phyloP scores from a whole-genome alignment of 1,139 yeast genomes.

The Kurtzmaniella quercitrusa region DNA sequence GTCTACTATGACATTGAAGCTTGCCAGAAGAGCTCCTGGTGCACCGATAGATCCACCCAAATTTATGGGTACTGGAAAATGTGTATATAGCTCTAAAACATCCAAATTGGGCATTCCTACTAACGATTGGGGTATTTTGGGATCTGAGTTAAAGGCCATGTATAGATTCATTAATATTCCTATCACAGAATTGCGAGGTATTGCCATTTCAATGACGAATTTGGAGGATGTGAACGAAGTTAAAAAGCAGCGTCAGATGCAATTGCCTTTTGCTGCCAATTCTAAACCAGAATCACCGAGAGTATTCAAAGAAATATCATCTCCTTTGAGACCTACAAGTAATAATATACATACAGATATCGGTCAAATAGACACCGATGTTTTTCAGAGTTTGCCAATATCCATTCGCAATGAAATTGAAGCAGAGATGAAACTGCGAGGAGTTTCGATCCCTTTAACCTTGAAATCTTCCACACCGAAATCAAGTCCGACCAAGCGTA shows the following conservation, averaged over 20 bases:
- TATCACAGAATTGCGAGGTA: constrained; percentile 69
- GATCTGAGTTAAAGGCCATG: constrained; percentile 56
- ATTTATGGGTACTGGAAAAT: constrained; percentile 77
- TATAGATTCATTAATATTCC: constrained; percentile 56
- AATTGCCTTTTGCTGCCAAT: constrained; percentile 30
- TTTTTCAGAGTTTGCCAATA: constrained; percentile 50
- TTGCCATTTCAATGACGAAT: constrained; percentile 64
- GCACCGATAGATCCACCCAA: constrained; percentile 78
- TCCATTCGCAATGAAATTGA: constrained; percentile 48
- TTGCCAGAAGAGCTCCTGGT: constrained; percentile 58
- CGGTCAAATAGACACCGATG: constrained; percentile 47
- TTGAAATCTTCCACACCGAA: constrained; percentile 7
- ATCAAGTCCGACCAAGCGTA: neutral
- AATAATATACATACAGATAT: constrained; percentile 1
- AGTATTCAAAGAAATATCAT: constrained; percentile 11
- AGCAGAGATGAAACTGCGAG: constrained; percentile 38
- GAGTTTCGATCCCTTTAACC: constrained; percentile 9
- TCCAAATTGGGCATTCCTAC: constrained; percentile 63
- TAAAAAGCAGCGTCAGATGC: constrained; percentile 34
- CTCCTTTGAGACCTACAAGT: neutral
- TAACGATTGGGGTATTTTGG: constrained; percentile 56
- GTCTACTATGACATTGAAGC: constrained; percentile 54
- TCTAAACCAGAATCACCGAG: neutral
- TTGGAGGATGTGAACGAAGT: constrained; percentile 38
- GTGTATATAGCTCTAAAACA: constrained; percentile 61